Base-by-base conservation (phyloP, 2,329 filamentous ascomycete genomes). In the Allantophomopsis lycopodina region DNA sequence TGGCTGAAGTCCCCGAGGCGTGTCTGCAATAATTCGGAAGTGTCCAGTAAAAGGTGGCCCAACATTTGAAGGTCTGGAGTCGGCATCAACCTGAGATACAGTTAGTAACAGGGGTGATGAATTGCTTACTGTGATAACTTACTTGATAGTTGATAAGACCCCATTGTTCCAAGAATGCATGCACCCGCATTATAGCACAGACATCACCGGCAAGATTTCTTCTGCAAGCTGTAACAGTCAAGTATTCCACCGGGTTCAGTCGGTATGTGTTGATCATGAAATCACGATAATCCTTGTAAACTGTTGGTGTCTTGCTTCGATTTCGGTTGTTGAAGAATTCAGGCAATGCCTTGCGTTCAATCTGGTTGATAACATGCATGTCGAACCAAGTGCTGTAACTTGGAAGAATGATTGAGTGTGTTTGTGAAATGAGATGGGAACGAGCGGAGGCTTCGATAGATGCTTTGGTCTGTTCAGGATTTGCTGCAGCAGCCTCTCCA, bases 201-300 rank as follows among this genome's bases (percentile, higher is more conserved):
- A 98, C 91, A 61, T 98, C 91, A 48, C 91, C 91, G 16, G 91
- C 91, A 55, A 98, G 64, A 59, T 98, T 98, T 49, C 91, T 76
- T 47, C 91, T 75, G 58, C 91, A 98, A 38, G 91, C 91, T 10
- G 91, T 98, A 40, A 98, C 89, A 5, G 91, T 98, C 40, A 98
- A 71, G 55, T 98, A 98, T 60, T 98, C 91, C 40, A 87, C 74
- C 5, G 91, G 91, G 57, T 96, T 98, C 41, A 98, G 67, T 31
- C 91, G 81, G 62, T 98, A 98, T 12, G 91, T 96, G 65, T 98
- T 98, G 65, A 98, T 87, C 91, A 98, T 98, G 57, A 98, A 98
- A 57, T 98, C 91, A 50, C 91, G 81, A 62, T 98, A 98, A 57
- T 98, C 91, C 63, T 96, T 96, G 68, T 98, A 98, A 16, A 96